phyloP scores from a whole-genome alignment of 768 basidiomycete species.

The Porpolomopsis calyptriformis region DNA sequence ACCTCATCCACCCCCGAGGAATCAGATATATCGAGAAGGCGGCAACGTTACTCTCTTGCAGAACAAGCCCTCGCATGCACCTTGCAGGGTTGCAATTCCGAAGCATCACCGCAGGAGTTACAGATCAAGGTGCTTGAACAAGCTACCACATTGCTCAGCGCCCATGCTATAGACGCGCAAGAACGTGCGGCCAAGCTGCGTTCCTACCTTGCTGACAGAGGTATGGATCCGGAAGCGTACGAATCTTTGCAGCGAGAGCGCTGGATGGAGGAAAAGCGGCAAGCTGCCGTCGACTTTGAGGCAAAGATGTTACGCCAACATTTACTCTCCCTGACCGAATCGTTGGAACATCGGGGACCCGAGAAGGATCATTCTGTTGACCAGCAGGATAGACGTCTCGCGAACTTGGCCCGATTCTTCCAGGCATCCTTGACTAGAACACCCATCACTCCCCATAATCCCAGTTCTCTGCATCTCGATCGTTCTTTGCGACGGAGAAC shows the following conservation, averaged over 20 bases:
- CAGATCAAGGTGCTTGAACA: conserved; percentile 37
- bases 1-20: background rate
- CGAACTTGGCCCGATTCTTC: conserved; percentile 32
- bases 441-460: conserved; percentile 13
- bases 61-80: conserved; percentile 32
- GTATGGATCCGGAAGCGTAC: conserved; percentile 27
- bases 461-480: conserved; percentile 10
- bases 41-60: conserved; percentile 33
- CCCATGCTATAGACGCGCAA: conserved; percentile 35
- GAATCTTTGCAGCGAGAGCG: conserved; percentile 33
- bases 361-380: conserved; percentile 9
- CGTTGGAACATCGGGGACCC: conserved; percentile 8
- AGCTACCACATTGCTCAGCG: conserved; percentile 32
- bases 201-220: conserved; percentile 26
- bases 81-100: conserved; percentile 23
- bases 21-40: conserved; percentile 14
- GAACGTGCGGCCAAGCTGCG: conserved; percentile 30
- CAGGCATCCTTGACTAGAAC: conserved; percentile 23
- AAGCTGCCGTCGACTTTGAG: conserved; percentile 26
- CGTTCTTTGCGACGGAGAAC: conserved; percentile 24
- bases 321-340: conserved; percentile 19
- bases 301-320: conserved; percentile 26
- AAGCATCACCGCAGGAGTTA: conserved; percentile 31
- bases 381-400: conserved; percentile 20
- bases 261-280: conserved; percentile 42